Evolutionary conservation across 2,329 filamentous ascomycete species (phyloP).

Genomic region (Cordyceps farinosa): DNA sequence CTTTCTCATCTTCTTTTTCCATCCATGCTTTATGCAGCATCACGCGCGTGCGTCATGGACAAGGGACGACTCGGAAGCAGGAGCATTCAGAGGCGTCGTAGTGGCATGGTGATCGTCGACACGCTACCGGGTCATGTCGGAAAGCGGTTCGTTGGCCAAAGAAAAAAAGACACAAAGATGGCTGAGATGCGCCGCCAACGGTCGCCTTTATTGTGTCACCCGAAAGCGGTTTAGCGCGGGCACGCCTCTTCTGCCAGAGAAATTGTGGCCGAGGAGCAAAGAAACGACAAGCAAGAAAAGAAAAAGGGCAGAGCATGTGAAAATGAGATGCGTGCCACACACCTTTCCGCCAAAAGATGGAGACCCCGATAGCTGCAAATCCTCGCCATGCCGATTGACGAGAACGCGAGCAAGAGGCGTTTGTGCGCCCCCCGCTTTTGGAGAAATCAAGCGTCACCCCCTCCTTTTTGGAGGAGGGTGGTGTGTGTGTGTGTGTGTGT

Average conservation of each 20-base stretch:
- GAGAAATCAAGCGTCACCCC: background rate
- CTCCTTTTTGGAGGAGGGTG: background rate
- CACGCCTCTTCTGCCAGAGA: background rate
- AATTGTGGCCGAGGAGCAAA: slow-evolving; percentile 2
- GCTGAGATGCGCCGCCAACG: background rate
- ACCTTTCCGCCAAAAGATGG: background rate
- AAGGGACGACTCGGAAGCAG: slow-evolving; percentile 1
- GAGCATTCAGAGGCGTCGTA: background rate
- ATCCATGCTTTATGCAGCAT: background rate
- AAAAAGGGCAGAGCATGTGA: slow-evolving; percentile 7
- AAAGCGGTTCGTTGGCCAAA: background rate
- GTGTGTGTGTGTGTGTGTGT: too few species aligned
- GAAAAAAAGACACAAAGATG: background rate
- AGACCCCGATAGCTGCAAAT: slow-evolving; percentile 8
- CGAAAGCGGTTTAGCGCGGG: background rate
- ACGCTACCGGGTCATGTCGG: slow-evolving; percentile 16
- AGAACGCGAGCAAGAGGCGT: slow-evolving; percentile 12
- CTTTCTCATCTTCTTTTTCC: background rate
- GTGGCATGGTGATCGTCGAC: slow-evolving; percentile 3
- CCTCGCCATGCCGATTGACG: slow-evolving; percentile 6
- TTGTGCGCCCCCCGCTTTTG: background rate
- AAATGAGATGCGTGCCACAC: background rate
- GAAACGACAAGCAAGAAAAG: background rate
- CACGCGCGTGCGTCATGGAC: slow-evolving; percentile 2
- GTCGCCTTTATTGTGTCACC: background rate